Conservation (phyloP, 495 filamentous ascomycete species). For the Talaromyces borbonicus region DNA sequence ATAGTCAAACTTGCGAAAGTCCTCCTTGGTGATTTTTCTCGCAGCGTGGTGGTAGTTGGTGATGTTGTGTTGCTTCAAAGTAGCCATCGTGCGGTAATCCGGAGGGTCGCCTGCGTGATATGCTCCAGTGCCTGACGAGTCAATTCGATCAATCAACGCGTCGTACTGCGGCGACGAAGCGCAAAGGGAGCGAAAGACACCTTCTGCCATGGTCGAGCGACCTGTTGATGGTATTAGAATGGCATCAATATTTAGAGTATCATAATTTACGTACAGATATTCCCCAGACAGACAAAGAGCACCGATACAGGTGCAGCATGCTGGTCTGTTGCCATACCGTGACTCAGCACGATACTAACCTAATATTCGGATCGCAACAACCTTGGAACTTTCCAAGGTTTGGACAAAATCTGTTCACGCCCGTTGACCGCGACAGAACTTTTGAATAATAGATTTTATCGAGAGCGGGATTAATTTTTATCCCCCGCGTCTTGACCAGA, state of each 20-base stretch:
- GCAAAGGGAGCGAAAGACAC: constrained; percentile 71
- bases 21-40: constrained; percentile 56
- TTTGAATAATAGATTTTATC: too few species aligned
- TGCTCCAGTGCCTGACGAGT: constrained; percentile 81
- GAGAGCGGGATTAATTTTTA: too few species aligned
- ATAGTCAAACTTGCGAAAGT: constrained; percentile 84
- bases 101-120: constrained; percentile 69
- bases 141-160: constrained; percentile 55
- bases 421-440: too few species aligned
- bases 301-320: constrained; percentile 50
- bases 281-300: constrained; percentile 93
- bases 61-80: constrained; percentile 64
- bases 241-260: not conserved
- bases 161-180: constrained; percentile 32
- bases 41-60: constrained; percentile 67
- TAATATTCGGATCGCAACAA: too few species aligned
- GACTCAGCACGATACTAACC: too few species aligned
- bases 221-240: constrained; percentile 17
- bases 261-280: constrained; percentile 62
- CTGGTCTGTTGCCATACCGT: constrained; percentile 6
- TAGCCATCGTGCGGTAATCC: constrained; percentile 77
- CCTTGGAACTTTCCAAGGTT: too few species aligned
- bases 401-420: too few species aligned
- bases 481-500: too few species aligned
- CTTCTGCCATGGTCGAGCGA: constrained; percentile 90